These are phyloP conservation scores for Globisporangium nodosum DNA, from an alignment of 352 stramenopile species.

Conservation along the genomic window DNA sequence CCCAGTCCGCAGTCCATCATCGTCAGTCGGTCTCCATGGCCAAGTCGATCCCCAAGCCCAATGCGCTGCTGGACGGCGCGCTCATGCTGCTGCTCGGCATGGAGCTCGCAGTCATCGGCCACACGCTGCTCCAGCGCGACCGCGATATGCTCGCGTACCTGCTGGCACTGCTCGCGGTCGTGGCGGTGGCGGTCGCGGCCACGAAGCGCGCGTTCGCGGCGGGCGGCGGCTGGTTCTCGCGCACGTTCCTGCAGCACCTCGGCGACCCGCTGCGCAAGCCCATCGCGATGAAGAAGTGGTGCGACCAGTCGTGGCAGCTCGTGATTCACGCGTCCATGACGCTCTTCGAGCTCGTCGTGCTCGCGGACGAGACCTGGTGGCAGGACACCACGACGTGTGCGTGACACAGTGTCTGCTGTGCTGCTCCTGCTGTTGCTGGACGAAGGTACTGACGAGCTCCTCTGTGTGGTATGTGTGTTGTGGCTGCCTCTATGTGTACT, in stretches of 20 bases:
- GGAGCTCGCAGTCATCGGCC: conserved; percentile 54
- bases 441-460: too few relatives aligned
- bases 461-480: too few relatives aligned
- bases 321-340: conserved; percentile 81
- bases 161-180: conserved; percentile 47
- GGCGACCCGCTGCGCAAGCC: conserved; percentile 76
- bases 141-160: conserved; percentile 70
- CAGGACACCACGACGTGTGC: conserved; percentile 75
- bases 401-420: background rate
- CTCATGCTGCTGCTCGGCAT: conserved; percentile 50
- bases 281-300: conserved; percentile 87
- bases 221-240: conserved; percentile 65
- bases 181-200: conserved; percentile 59
- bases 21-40: conserved; percentile 24
- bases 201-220: conserved; percentile 69
- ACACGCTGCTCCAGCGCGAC: conserved; percentile 54
- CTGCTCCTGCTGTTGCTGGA: background rate
- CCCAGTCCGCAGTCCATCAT: too few relatives aligned
- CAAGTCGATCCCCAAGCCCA: conserved; percentile 62
- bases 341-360: conserved; percentile 77
- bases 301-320: conserved; percentile 86
- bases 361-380: conserved; percentile 82
- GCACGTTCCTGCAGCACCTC: conserved; percentile 72
- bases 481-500: background rate
- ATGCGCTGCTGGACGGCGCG: conserved; percentile 55